Evolutionary conservation across 2,329 filamentous ascomycete species (phyloP).

Genomic region (Phialocephala subalpina): DNA sequence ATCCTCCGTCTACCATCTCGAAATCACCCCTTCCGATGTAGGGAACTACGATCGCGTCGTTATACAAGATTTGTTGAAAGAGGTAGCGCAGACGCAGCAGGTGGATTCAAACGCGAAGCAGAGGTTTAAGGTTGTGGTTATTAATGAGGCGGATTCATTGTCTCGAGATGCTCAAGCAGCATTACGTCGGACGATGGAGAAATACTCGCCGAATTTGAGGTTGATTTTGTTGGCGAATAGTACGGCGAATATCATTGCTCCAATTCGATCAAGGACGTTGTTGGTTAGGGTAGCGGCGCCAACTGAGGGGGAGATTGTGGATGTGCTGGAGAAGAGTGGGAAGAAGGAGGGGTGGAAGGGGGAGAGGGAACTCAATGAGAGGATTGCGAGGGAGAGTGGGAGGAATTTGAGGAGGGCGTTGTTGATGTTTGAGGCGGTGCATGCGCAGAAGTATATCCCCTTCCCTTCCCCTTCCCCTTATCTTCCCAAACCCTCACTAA

Average conservation of each 20-base stretch:
- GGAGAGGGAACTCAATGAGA: constrained; percentile 76
- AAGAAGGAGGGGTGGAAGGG: constrained; percentile 87
- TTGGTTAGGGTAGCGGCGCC: constrained; percentile 92
- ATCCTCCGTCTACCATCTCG: constrained; percentile 94
- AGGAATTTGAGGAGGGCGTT: constrained; percentile 89
- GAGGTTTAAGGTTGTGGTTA: constrained; percentile 97
- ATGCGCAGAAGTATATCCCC: constrained; percentile 87
- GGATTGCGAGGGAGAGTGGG: constrained; percentile 90
- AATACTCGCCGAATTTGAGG: constrained; percentile 94
- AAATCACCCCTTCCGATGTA: constrained; percentile 97
- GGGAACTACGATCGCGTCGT: constrained; percentile 97
- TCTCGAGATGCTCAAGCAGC: constrained; percentile 95
- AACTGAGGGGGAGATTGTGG: constrained; percentile 83
- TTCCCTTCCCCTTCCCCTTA: constrained; percentile 13
- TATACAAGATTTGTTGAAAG: constrained; percentile 93
- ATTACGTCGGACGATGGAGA: constrained; percentile 96
- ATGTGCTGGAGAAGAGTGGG: constrained; percentile 73
- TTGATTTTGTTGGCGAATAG: constrained; percentile 94
- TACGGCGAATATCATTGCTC: constrained; percentile 98
- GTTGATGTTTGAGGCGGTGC: constrained; percentile 96
- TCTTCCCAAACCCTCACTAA: constrained; percentile 18
- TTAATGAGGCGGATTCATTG: constrained; percentile 97
- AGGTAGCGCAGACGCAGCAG: constrained; percentile 98
- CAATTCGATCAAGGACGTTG: constrained; percentile 90
- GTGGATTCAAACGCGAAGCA: constrained; percentile 93